phyloP scores from a whole-genome alignment of 768 basidiomycete species.

The Boletus bicolor region DNA sequence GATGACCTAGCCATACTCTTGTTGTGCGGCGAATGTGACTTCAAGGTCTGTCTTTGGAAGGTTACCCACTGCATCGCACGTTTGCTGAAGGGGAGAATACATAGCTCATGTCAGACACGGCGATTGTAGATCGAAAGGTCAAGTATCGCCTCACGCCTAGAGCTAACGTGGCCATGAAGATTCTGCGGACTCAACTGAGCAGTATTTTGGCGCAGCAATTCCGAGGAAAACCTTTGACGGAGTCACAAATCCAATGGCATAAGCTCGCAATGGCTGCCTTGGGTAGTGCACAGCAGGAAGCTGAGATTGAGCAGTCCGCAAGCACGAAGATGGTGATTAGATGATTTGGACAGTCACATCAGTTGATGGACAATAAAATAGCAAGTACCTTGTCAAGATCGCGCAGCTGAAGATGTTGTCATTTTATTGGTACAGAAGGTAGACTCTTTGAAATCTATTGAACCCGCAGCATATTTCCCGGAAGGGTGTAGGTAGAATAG shows the following conservation, averaged over 20 bases:
- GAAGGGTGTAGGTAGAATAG: not conserved
- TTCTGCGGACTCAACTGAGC: constrained; percentile 63
- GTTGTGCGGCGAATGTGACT: constrained; percentile 87
- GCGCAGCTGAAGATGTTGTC: not conserved
- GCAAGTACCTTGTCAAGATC: not conserved
- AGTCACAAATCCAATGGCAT: constrained; percentile 68
- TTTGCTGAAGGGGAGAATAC: constrained; percentile 2
- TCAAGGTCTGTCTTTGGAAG: constrained; percentile 54
- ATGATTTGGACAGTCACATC: constrained; percentile 5
- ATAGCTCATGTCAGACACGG: constrained; percentile 70
- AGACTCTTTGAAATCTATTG: not conserved
- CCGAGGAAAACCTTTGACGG: constrained; percentile 55
- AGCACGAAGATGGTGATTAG: constrained; percentile 17
- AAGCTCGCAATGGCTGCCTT: constrained; percentile 63
- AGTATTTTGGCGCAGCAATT: constrained; percentile 63
- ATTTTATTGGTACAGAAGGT: not conserved
- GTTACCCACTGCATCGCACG: not conserved
- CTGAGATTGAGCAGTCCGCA: constrained; percentile 17
- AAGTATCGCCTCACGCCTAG: constrained; percentile 68
- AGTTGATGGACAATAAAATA: not conserved
- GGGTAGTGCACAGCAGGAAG: constrained; percentile 46
- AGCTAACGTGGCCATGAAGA: constrained; percentile 74
- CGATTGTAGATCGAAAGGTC: constrained; percentile 82
- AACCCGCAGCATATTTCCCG: constrained; percentile 8
- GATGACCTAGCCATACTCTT: constrained; percentile 80